Percentiles rank a stretch among this genome's conserved stretches.
Evolutionary conservation across 345 rosid species (phyloP).

Genomic region (Acer saccharum): DNA sequence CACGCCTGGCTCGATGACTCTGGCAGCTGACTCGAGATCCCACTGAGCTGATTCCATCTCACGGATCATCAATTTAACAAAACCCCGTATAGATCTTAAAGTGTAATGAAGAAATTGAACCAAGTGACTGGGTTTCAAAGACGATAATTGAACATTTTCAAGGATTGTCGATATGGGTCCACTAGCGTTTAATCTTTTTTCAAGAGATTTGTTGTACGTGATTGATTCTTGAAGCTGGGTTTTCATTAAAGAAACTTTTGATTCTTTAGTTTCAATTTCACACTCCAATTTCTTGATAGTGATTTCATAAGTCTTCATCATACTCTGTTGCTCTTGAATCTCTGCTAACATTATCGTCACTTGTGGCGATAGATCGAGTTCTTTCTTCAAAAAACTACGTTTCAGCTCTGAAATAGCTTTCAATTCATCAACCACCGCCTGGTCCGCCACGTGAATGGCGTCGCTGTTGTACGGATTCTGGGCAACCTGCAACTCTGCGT

Average conservation of each 20-base stretch:
- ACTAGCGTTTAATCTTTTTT: conserved; percentile 66
- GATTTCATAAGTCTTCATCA: conserved; percentile 86
- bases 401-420: conserved; percentile 72
- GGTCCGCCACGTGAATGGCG: conserved; percentile 82
- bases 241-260: conserved; percentile 37
- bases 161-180: conserved; percentile 54
- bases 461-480: conserved; percentile 79
- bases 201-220: conserved; percentile 51
- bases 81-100: conserved; percentile 58
- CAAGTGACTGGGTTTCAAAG: conserved; percentile 50
- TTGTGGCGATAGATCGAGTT: conserved; percentile 80
- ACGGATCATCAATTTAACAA: conserved; percentile 63
- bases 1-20: conserved; percentile 52
- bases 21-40: conserved; percentile 81
- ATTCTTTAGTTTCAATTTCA: conserved; percentile 46
- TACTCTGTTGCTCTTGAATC: conserved; percentile 93
- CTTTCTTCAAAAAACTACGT: conserved; percentile 60
- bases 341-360: conserved; percentile 89
- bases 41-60: conserved; percentile 84
- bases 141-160: conserved; percentile 44
- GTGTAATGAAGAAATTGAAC: conserved; percentile 56
- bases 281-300: conserved; percentile 71
- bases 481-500: conserved; percentile 93
- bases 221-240: conserved; percentile 37
- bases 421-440: conserved; percentile 82